Evolutionary conservation across 768 basidiomycete species (phyloP).

Genomic region (Lactarius indigo): DNA sequence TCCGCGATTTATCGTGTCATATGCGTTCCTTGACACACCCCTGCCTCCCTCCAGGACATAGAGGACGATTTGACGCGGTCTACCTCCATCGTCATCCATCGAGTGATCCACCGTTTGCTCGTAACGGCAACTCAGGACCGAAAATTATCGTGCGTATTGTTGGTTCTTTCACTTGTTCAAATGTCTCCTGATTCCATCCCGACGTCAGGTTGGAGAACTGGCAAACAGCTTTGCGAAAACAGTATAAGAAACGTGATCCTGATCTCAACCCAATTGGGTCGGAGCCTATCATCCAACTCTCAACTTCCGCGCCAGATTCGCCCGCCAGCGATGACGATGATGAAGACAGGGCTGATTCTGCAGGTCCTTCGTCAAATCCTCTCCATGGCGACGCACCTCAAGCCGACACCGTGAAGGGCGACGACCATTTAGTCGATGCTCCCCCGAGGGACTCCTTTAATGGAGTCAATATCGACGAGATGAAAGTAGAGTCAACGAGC

Average conservation of each 20-base stretch:
- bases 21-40: neutral
- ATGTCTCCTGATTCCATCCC: neutral
- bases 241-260: conserved; percentile 72
- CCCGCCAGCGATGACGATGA: conserved; percentile 23
- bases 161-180: conserved; percentile 24
- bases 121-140: conserved; percentile 75
- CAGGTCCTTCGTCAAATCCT: neutral
- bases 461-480: conserved; percentile 1
- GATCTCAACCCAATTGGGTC: conserved; percentile 68
- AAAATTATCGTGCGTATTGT: conserved; percentile 61
- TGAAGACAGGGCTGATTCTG: conserved; percentile 24
- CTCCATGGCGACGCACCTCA: neutral
- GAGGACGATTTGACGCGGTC: conserved; percentile 70
- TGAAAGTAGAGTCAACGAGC: conserved; percentile 14
- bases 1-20: conserved; percentile 13
- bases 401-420: neutral
- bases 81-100: conserved; percentile 58
- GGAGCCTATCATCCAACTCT: conserved; percentile 38
- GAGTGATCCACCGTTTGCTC: conserved; percentile 71
- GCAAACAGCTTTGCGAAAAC: conserved; percentile 73
- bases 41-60: conserved; percentile 52
- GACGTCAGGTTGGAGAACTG: conserved; percentile 61
- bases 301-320: conserved; percentile 26
- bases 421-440: neutral
- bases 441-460: neutral